phyloP scores from a whole-genome alignment of 176 grass and related monocot species.

The Saccharum spontaneum region DNA sequence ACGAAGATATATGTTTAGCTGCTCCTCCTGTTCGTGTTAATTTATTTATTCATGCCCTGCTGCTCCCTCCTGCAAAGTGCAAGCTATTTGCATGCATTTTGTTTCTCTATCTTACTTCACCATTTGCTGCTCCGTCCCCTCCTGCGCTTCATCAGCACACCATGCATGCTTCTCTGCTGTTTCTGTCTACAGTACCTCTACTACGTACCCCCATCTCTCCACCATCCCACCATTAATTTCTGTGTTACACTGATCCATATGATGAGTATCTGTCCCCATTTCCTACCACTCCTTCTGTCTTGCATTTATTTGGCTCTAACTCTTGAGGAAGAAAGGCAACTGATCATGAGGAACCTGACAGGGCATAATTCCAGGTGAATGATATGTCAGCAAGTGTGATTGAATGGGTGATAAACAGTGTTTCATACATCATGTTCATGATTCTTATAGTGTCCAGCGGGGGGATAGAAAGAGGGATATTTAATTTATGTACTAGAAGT shows the following conservation, averaged over 20 bases:
- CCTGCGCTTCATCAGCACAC: constrained; percentile 8
- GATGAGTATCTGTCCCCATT: constrained; percentile 30
- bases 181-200: constrained; percentile 1
- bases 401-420: constrained; percentile 17
- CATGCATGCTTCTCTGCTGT: constrained; percentile 29
- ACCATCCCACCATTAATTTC: constrained; percentile 30
- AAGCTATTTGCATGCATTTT: constrained; percentile 1
- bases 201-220: constrained; percentile 9
- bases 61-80: constrained; percentile 24
- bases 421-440: constrained; percentile 23
- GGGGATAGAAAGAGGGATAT: neutral
- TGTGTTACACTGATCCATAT: constrained; percentile 30
- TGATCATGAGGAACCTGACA: constrained; percentile 46
- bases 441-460: neutral
- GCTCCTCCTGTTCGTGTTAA: neutral
- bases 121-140: constrained; percentile 29
- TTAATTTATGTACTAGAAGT: neutral
- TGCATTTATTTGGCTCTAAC: constrained; percentile 58
- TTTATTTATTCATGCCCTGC: constrained; percentile 3
- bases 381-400: constrained; percentile 43
- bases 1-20: neutral
- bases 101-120: constrained; percentile 26
- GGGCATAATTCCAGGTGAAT: constrained; percentile 48
- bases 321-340: constrained; percentile 43
- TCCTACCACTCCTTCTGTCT: constrained; percentile 38